These are phyloP conservation scores for Stephania yunnanensis DNA, from an alignment of 164 flowering plant species.

Conservation along the genomic window DNA sequence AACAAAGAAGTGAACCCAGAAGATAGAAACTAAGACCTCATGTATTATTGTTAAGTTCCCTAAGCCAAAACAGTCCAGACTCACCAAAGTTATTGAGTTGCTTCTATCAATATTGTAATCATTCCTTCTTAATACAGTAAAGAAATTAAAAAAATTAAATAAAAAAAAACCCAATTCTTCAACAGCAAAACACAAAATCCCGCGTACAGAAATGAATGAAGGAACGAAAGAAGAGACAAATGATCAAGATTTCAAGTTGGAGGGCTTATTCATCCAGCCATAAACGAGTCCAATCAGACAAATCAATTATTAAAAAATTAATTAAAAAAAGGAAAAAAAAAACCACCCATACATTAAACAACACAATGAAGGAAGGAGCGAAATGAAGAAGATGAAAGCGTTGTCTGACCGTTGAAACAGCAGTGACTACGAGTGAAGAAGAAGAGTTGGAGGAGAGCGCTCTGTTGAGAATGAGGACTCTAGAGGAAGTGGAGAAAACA, in stretches of 20 bases:
- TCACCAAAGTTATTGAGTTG: neutral
- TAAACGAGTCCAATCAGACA: neutral
- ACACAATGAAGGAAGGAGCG: neutral
- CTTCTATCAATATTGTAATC: neutral
- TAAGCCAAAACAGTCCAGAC: too few relatives aligned
- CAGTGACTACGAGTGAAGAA: slow-evolving; percentile 23
- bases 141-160: too few relatives aligned
- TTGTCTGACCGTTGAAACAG: slow-evolving; percentile 58
- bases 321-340: neutral
- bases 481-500: slow-evolving; percentile 46
- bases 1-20: neutral
- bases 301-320: neutral
- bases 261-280: too few relatives aligned
- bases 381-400: neutral
- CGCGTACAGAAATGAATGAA: too few relatives aligned
- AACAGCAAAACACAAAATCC: too few relatives aligned
- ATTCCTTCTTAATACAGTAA: neutral
- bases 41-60: neutral
- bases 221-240: too few relatives aligned
- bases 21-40: neutral
- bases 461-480: slow-evolving; percentile 23
- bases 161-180: neutral
- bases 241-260: too few relatives aligned
- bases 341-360: neutral
- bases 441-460: slow-evolving; percentile 24